phyloP scores from a whole-genome alignment of 192 early-diverging fungal genomes.

The Backusella psychrophila region DNA sequence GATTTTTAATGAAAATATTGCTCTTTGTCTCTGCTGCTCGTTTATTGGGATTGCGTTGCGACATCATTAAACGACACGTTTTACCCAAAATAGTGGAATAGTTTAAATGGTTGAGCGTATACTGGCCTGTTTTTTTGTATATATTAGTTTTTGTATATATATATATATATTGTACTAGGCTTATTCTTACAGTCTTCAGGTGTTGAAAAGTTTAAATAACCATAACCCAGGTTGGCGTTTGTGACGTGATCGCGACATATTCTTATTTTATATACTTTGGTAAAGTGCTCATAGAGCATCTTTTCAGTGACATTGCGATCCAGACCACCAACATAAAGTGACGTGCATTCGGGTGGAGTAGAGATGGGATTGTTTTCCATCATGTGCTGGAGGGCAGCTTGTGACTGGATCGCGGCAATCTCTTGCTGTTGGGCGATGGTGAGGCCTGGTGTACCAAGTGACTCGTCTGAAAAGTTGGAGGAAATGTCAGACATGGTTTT shows the following conservation, averaged over 20 bases:
- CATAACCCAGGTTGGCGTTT: slow-evolving; percentile 83
- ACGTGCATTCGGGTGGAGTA: slow-evolving; percentile 19
- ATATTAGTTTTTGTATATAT: neutral
- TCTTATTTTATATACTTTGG: slow-evolving; percentile 82
- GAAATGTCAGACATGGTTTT: neutral
- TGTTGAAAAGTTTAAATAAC: slow-evolving; percentile 88
- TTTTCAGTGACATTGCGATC: slow-evolving; percentile 85
- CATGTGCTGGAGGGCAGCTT: slow-evolving; percentile 17
- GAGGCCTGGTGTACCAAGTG: slow-evolving; percentile 19
- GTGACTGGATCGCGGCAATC: slow-evolving; percentile 47
- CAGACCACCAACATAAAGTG: slow-evolving; percentile 89
- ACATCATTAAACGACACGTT: slow-evolving; percentile 93
- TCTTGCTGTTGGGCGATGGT: slow-evolving; percentile 46
- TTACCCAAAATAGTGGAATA: slow-evolving; percentile 83
- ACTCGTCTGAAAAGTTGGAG: slow-evolving; percentile 1
- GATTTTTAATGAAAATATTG: slow-evolving; percentile 96
- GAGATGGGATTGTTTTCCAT: neutral
- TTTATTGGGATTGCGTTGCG: slow-evolving; percentile 82
- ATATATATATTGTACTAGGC: neutral
- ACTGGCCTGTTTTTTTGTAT: slow-evolving; percentile 43
- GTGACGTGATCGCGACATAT: slow-evolving; percentile 90
- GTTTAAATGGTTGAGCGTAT: slow-evolving; percentile 79
- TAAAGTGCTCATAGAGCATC: slow-evolving; percentile 83
- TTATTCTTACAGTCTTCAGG: slow-evolving; percentile 50
- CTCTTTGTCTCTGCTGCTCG: slow-evolving; percentile 57